Evolutionary conservation across 495 filamentous ascomycete species (phyloP).

Genomic region (Aspergillus homomorphus): DNA sequence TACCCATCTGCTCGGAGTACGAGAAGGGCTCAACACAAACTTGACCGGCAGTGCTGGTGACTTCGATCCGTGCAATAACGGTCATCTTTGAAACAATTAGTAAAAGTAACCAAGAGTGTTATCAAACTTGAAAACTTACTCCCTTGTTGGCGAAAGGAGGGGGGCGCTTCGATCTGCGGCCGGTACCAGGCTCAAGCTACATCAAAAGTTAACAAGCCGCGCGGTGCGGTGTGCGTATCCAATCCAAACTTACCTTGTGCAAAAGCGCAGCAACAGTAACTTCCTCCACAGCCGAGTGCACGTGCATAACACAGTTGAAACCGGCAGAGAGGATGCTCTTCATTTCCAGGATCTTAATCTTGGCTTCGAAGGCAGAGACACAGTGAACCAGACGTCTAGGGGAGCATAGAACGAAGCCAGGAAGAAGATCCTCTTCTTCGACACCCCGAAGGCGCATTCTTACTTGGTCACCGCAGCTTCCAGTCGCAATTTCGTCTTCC

Average conservation of each 20-base stretch:
- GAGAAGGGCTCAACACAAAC: constrained; percentile 93
- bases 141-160: constrained; percentile 91
- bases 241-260: constrained; percentile 65
- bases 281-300: constrained; percentile 91
- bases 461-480: constrained; percentile 91
- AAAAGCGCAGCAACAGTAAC: constrained; percentile 82
- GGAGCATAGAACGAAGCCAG: constrained; percentile 96
- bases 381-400: constrained; percentile 88
- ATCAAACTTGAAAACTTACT: too few species aligned
- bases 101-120: too few species aligned
- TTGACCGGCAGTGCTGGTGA: constrained; percentile 75
- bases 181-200: constrained; percentile 85
- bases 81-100: too few species aligned
- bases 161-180: constrained; percentile 84
- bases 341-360: constrained; percentile 92
- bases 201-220: too few species aligned
- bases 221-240: too few species aligned
- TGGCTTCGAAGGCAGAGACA: constrained; percentile 87
- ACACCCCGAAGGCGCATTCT: constrained; percentile 87
- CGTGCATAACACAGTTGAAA: constrained; percentile 89
- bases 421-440: constrained; percentile 95
- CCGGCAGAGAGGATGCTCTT: constrained; percentile 88
- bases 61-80: constrained; percentile 88
- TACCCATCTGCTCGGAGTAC: constrained; percentile 89
- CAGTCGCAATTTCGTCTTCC: constrained; percentile 76